Conservation (phyloP, 805 yeast genomes). For the Blastobotrys terrestris region DNA sequence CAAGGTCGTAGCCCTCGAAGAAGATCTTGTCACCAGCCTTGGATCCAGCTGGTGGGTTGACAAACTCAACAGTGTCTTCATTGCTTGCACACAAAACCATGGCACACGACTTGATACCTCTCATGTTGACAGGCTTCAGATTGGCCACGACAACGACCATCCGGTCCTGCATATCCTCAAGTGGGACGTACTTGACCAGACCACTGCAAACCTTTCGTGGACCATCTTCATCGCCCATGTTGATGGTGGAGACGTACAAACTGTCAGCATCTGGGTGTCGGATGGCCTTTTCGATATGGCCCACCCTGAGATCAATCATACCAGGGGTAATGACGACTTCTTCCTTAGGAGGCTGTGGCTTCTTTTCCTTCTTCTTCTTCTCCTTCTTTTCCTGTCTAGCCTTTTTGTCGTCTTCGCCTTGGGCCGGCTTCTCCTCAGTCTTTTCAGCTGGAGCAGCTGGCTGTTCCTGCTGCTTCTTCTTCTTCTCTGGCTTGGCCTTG, state of each 20-base stretch:
- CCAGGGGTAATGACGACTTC: slow-evolving; percentile 71
- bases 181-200: slow-evolving; percentile 76
- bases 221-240: slow-evolving; percentile 92
- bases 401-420: slow-evolving; percentile 13
- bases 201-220: slow-evolving; percentile 99
- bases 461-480: slow-evolving; percentile 43
- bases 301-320: slow-evolving; percentile 87
- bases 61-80: slow-evolving; percentile 75
- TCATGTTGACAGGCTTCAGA: slow-evolving; percentile 95
- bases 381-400: slow-evolving; percentile 29
- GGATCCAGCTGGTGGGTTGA: slow-evolving; percentile 88
- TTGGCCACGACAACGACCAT: slow-evolving; percentile 88
- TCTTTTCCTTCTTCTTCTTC: slow-evolving; percentile 47
- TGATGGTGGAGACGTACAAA: slow-evolving; percentile 91
- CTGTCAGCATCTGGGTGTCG: slow-evolving; percentile 98
- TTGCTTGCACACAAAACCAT: slow-evolving; percentile 88
- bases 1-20: slow-evolving; percentile 85
- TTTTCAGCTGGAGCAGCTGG: slow-evolving; percentile 25
- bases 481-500: slow-evolving; percentile 40
- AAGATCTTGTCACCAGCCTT: slow-evolving; percentile 94
- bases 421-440: slow-evolving; percentile 21
- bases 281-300: slow-evolving; percentile 92
- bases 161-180: slow-evolving; percentile 95
- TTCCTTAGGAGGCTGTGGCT: slow-evolving; percentile 42
- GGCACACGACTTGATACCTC: slow-evolving; percentile 92